Evolutionary conservation across 805 yeast species (phyloP), one percentile per base, ranked within the genome.

Genomic region (Kuraishia ogatae): DNA sequence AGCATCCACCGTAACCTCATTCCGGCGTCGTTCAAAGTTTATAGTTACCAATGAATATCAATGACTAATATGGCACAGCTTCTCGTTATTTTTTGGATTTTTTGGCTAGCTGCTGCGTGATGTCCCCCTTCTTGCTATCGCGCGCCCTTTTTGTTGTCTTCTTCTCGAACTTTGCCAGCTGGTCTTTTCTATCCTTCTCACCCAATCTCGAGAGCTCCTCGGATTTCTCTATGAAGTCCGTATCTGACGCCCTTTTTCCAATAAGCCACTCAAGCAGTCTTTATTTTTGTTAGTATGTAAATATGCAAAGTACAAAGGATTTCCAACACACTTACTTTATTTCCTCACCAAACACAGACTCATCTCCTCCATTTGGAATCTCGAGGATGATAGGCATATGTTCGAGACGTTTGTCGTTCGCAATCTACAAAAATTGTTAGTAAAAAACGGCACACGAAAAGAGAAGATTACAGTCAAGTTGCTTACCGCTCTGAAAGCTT

Each of bases 321-420:
- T 6, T 26, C 5, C 8, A 10, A 26, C 10, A 5, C 5, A 26
- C 29, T 26, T 26, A 26, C 29, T 26, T 87, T 59, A 92, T 85
- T 67, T 92, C 97, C 55, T 84, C 87, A 0, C 92, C 96, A 67
- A 88, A 87, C 0, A 76, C 66, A 2, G 80, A 72, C 53, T 85
- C 89, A 61, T 84, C 87, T 48, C 83, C 75, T 2, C 75, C 81
- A 17, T 79, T 82, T 1, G 98, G 98, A 0, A 97, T 92, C 64
- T 94, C 99, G 56, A 94, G 74, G 21, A 94, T 77, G 39, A 92
- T 79, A 2, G 98, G 98, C 1, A 93, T 77, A 7, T 75, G 76
- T 52, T 78, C 71, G 24, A 93, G 73, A 53, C 83, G 76, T 1
- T 75, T 69, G 54, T 81, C 81, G 67, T 91, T 90, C 59, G 96